Evolutionary conservation across 1,284 basidiomycete species (phyloP), one percentile per base, ranked within the genome.

Genomic region (Amylostereum areolatum): DNA sequence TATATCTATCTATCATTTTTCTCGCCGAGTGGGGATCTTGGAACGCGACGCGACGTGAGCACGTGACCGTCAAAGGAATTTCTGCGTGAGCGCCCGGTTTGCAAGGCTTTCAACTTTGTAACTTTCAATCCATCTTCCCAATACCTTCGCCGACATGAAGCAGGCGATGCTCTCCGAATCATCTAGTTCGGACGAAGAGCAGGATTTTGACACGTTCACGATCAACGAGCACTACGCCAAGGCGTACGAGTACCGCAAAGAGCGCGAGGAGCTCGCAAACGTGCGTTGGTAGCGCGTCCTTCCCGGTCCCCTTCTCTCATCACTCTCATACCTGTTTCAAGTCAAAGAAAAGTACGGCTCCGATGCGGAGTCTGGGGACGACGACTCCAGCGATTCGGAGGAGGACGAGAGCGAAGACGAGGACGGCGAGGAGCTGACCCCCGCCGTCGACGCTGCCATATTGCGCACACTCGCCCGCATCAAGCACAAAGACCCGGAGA

Each of bases 341-440:
- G 90, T 93, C 47, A 88, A 90, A 67, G 88, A 88, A 51, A 90
- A 92, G 65, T 92, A 92, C 64, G 90, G 90, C 28, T 85, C 86
- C 1, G 86, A 91, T 59, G 57, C 65, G 33, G 77, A 79, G 18
- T 71, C 72, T 25, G 66, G 66, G 7, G 81, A 77, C 1, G 70
- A 72, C n/a, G 68, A 70, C 3, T 70, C 73, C 29, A 77, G 78
- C 4, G 88, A 91, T 58, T 87, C 85, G 0, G 86, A 90, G 60
- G 80, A 80, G 32, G 86, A 84, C 44, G 89, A 91, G 61, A 83
- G 82, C 1, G 95, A 98, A 62, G 96, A 99, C 62, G 92, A 96
- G 62, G 90, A 97, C 52, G 97, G 95, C 10, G 92, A 93, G 57
- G 91, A 98, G 66, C 80, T 99, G 49, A 99, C 94, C 0, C 93